Conservation (phyloP, 1,284 basidiomycete species). For the Crepidotus sp. region DNA sequence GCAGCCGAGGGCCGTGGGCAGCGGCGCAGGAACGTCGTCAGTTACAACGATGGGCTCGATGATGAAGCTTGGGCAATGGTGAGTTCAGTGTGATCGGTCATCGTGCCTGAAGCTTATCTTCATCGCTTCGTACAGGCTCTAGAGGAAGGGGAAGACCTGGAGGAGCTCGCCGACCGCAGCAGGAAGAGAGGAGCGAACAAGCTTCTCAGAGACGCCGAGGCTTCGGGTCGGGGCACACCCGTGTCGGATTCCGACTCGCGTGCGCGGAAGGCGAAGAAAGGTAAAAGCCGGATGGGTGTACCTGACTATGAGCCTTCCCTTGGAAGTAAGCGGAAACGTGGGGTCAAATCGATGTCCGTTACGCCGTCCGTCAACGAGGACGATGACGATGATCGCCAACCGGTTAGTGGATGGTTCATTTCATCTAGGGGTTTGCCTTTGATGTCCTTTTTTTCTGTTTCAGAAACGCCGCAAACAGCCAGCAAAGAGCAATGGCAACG, state of each 20-base stretch:
- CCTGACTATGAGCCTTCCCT: conserved; percentile 40
- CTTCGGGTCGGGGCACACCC: conserved; percentile 53
- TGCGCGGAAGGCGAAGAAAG: conserved; percentile 37
- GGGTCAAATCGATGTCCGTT: conserved; percentile 64
- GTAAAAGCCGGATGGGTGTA: conserved; percentile 56
- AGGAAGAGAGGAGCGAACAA: conserved; percentile 55
- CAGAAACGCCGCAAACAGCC: conserved; percentile 73
- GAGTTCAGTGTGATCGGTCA: conserved; percentile 20
- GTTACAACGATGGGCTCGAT: conserved; percentile 90
- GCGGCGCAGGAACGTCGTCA: conserved; percentile 75
- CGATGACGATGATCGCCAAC: conserved; percentile 59
- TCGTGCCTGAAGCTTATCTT: conserved; percentile 8
- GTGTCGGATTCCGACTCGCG: conserved; percentile 47
- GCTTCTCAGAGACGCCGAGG: conserved; percentile 32
- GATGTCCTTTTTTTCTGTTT: conserved; percentile 5
- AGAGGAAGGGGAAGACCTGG: conserved; percentile 82
- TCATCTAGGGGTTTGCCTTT: conserved; percentile 1
- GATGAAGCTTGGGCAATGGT: conserved; percentile 92
- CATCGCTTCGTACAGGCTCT: conserved; percentile 46
- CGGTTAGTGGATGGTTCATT: conserved; percentile 34
- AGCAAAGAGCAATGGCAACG: conserved; percentile 34
- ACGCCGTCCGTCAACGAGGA: conserved; percentile 69
- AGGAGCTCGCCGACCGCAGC: conserved; percentile 65
- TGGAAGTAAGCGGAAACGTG: conserved; percentile 63
- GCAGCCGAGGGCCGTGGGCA: conserved; percentile 76